Evolutionary conservation across 345 rosid genomes (phyloP), one percentile per base, ranked within the genome.

Genomic region (Eucalyptus albens): DNA sequence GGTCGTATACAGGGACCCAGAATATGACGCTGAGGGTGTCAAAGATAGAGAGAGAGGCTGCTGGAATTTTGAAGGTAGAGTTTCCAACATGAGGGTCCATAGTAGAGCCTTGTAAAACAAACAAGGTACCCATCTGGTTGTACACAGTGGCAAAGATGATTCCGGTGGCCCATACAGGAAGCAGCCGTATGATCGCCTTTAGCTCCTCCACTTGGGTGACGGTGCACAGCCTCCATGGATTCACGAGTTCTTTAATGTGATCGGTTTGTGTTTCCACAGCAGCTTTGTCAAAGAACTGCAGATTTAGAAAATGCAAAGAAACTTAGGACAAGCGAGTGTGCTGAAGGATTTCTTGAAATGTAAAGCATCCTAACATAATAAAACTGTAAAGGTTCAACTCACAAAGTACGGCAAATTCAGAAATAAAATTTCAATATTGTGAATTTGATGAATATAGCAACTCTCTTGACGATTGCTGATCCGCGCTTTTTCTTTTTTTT

Each of bases 121-220:
- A 93, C 87, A 91, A 88, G 77, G 91, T 93, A 88, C 93, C 22
- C 55, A 92, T 91, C 83, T 91, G 93, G 49, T 86, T 88, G 88
- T 89, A 93, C 31, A 89, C 94, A 5, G 94, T 90, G 17, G 92
- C 77, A 51, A 92, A 90, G 59, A 93, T 47, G 77, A 92, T 92
- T 7, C 92, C 91, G 16, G 92, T 91, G 12, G 93, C 92, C 93
- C 94, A 91, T 29, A 92, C 51, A 1, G 95, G 95, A 55, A 92
- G 93, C 90, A 93, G 81, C 9, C 95, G 91, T 37, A 91, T 87
- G 62, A 92, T 90, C 4, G 93, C 83, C 86, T 93, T 93, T 9
- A 93, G 90, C 88, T 93, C 94, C 91, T 93, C 95, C 15, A 93
- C 94, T 87, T 92, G 95, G 19, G 93, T 93, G n/a, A 93, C 91